Percentiles rank a stretch among this genome's conserved stretches.
These are phyloP conservation scores for Hanseniaspora pseudoguilliermondii DNA, from an alignment of 805 yeast species.

Conservation along the genomic window DNA sequence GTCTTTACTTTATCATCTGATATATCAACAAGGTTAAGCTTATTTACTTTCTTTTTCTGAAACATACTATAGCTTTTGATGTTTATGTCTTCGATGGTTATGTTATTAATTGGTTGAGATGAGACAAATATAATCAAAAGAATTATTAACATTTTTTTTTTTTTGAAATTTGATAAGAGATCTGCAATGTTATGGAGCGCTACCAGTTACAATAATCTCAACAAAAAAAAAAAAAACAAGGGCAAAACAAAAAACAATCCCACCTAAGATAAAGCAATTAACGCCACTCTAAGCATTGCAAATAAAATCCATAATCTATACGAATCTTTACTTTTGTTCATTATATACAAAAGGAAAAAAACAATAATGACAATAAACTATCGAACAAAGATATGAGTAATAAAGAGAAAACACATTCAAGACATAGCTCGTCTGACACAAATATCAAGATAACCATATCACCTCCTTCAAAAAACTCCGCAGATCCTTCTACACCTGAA, in stretches of 20 bases:
- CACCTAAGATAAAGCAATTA: no score
- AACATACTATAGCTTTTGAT: neutral
- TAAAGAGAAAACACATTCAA: neutral
- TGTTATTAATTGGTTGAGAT: neutral
- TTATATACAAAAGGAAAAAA: no score
- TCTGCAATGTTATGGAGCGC: no score
- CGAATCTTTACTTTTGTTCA: no score
- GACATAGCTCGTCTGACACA: neutral
- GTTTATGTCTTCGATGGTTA: neutral
- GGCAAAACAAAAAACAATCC: no score
- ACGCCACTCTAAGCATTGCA: no score
- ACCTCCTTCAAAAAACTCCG: neutral
- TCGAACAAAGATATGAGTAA: neutral
- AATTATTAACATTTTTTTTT: no score
- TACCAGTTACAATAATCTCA: no score
- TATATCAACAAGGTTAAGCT: neutral
- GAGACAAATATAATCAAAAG: neutral
- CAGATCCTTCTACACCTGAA: neutral
- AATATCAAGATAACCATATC: neutral
- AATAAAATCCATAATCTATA: no score
- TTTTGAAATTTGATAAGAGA: no score
- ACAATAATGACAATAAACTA: no score
- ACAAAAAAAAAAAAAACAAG: no score
- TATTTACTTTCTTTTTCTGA: conserved; percentile 7
- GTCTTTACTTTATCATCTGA: neutral